Base-by-base conservation (phyloP, 371 early-diverging fungal species). In the Gilbertella persicaria region DNA sequence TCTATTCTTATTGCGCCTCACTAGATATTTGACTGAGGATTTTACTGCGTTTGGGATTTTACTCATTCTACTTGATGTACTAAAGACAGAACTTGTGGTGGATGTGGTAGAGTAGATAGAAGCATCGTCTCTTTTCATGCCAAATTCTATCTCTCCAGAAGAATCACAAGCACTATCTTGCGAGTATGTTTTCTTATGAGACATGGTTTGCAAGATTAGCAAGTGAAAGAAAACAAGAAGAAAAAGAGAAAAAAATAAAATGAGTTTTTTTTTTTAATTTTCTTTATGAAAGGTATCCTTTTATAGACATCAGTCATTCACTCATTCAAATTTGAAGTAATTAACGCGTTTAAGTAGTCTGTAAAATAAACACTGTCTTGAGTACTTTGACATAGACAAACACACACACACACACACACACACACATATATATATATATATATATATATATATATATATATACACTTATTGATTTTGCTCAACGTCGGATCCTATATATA, bases 31-130 rank as follows among this genome's bases (percentile, higher is more conserved):
- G 9, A 75, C 62, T 19, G 71, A 71, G 4, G 62, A 50, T 50
- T 77, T 77, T 30, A 73, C 67, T 45, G 60, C 66, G 41, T 65
- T 66, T 19, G 73, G 71, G 33, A 73, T 48, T 44, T 61, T 67
- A 13, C 63, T 53, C 26, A 69, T 60, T 54, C 63, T 57, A 51
- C 73, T 76, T 4, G 77, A 63, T 17, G 73, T 71, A 44, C 77
- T 77, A 28, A 69, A 53, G 23, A 71, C 57, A 7, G 77, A 71
- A 39, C 71, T 73, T 2, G 69, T 63, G 5, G 69, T 58, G 2
- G 75, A 74, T 16, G 48, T 51, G 23, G 44, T 67, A n/a, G 76
- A 75, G 29, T 55, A 62, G 20, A 73, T 54, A 5, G 77, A 77
- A 17, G 64, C 73, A 57, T 65, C 39, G 21, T 64, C 64, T 50